Base-by-base conservation (phyloP, 164 flowering plant genomes). In the Cinnamomum chago region DNA sequence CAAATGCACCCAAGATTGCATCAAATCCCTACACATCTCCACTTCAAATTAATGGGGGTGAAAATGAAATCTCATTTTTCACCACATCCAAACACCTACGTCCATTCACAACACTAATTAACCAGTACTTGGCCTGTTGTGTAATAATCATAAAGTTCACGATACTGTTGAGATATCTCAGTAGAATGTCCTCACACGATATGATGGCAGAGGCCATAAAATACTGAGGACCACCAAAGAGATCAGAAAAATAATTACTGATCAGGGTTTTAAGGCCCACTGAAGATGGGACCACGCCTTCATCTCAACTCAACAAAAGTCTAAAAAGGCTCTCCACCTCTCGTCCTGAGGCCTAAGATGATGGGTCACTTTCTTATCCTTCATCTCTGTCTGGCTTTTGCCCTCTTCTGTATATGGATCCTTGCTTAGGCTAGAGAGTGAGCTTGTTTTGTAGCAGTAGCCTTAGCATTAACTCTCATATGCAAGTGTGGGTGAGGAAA, bases 381-480 rank as follows among this genome's bases (percentile, higher is more conserved):
- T 35, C 47, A 35, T 55, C 20, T 18, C 3, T 55, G 17, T 55
- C 60, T 14, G 60, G 60, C 60, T 17, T 55, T 55, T 55, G 6
- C n/a, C n/a, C 20, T 3, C 15, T 55, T 24, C 35, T 22, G 52
- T 24, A 30, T 4, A 30, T 52, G n/a, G 24, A n/a, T 51, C 1
- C 47, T 14, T 24, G 73, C 35, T 23, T 28, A 12, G 67, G 24
- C 27, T 65, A 25, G 12, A 65, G 67, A 65, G 28, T 12, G 35
- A 5, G 28, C 62, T 17, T 30, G 25, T 70, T 52, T 25, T 55
- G 52, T 55, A 52, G 62, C 15, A 70, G 58, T 25, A 70, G 58
- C 27, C 24, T 70, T 51, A 51, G 73, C 65, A 70, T 70, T 70
- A n/a, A 55, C 64, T 52, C 33, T 62, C 25, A 27, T 65, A 20